phyloP scores from a whole-genome alignment of 495 filamentous ascomycete genomes.

The Xanthoparmelia taractica region DNA sequence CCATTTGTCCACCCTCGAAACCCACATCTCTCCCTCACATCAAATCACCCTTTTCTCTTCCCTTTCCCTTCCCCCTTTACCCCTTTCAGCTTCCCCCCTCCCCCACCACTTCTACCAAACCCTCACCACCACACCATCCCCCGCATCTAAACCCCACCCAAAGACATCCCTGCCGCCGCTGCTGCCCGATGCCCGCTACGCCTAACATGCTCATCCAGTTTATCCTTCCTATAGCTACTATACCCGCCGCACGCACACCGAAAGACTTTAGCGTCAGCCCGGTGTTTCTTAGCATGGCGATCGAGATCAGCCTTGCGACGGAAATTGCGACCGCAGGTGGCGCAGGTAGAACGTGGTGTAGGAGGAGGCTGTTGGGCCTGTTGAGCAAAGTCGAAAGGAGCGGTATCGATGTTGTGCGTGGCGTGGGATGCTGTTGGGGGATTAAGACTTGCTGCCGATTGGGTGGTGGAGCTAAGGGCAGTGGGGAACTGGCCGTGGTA shows the following conservation, averaged over 20 bases:
- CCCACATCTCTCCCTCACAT: background rate
- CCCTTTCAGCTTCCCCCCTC: too few species aligned
- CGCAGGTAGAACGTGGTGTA: background rate
- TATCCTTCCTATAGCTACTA: constrained; percentile 12
- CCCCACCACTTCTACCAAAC: too few species aligned
- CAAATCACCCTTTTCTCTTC: too few species aligned
- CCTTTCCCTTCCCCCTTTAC: too few species aligned
- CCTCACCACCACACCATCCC: too few species aligned
- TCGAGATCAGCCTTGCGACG: background rate
- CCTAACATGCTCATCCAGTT: background rate
- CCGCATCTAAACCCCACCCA: too few species aligned
- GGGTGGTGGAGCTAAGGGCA: background rate
- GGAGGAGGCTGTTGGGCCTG: too few species aligned
- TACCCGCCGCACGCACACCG: background rate
- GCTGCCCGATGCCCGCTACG: background rate
- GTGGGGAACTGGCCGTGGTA: background rate
- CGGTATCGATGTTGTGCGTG: background rate
- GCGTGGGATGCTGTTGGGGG: background rate
- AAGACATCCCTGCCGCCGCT: background rate
- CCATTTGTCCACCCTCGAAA: background rate
- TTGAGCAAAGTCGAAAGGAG: background rate
- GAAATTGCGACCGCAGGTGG: background rate
- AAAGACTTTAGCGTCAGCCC: background rate
- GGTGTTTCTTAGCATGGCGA: constrained; percentile 5
- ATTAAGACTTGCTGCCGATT: background rate